Percentiles rank a stretch among this genome's conserved stretches.
Evolutionary conservation across 352 stramenopile genomes (phyloP).

Genomic region (Phytophthora pluvialis): DNA sequence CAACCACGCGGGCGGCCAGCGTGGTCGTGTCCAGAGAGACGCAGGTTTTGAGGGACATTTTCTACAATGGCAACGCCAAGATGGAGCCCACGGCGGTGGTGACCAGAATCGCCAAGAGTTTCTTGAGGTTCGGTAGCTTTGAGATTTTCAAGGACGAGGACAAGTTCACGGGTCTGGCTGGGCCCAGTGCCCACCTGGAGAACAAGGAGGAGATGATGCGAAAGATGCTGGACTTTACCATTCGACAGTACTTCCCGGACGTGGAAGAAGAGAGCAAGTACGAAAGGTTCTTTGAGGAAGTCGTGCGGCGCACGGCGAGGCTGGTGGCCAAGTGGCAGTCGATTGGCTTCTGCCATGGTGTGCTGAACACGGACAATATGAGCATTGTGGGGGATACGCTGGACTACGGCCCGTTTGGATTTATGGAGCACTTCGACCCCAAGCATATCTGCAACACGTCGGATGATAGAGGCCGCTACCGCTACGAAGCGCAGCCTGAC

Average conservation of each 20-base stretch:
- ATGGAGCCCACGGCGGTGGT: slow-evolving; percentile 87
- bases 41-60: slow-evolving; percentile 83
- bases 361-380: slow-evolving; percentile 95
- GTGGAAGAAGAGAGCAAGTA: slow-evolving; percentile 46
- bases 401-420: slow-evolving; percentile 93
- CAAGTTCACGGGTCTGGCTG: slow-evolving; percentile 56
- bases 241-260: slow-evolving; percentile 69
- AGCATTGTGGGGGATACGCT: slow-evolving; percentile 92
- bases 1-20: slow-evolving; percentile 92
- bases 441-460: slow-evolving; percentile 86
- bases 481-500: slow-evolving; percentile 81
- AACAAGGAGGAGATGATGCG: slow-evolving; percentile 74
- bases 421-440: slow-evolving; percentile 92
- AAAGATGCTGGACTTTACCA: slow-evolving; percentile 84
- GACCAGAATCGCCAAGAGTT: slow-evolving; percentile 91
- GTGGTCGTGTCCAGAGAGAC: slow-evolving; percentile 77
- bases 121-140: slow-evolving; percentile 96
- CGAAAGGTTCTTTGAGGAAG: slow-evolving; percentile 63
- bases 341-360: slow-evolving; percentile 92
- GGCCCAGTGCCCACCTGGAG: slow-evolving; percentile 70
- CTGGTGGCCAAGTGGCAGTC: slow-evolving; percentile 87
- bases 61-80: slow-evolving; percentile 89
- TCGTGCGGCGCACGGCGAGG: slow-evolving; percentile 73
- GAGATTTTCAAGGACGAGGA: slow-evolving; percentile 94
- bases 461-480: slow-evolving; percentile 81